Evolutionary conservation across 2,329 filamentous ascomycete species (phyloP), one percentile per base, ranked within the genome.

Genomic region (Sclerotinia glacialis): DNA sequence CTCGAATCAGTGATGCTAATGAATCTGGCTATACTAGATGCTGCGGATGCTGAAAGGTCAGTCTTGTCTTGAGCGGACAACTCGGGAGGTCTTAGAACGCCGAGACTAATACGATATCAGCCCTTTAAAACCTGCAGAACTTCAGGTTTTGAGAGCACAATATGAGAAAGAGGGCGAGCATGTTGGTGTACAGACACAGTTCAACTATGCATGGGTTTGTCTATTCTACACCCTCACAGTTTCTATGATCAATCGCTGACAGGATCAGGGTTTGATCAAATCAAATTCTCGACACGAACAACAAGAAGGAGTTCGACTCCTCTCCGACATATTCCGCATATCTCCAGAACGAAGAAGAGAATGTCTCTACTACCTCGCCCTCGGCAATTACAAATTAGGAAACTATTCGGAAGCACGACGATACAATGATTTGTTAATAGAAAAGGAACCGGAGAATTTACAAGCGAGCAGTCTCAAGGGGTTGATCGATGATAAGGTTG

Each of bases 161-260:
- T 99, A 95, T 78, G 94, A 98, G 78, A 97, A 97, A 78, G 95
- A 99, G 81, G 95, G 94, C 72, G 92, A 96, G 75, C 96, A 96
- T 83, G 94, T 97, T 69, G 93, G 94, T 68, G 86, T 99, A 50
- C 95, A 99, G 80, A 99, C 95, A 69, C 98, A 98, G 78, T 99
- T 99, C 86, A 99, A 99, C 87, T 98, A 94, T 79, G 94, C 95
- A 77, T 99, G 95, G 95, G 93, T 96, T 86, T 67, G 83, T 73
- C 47, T 40, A 58, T 54, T 21, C 53, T 46, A 3, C 23, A 21
- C 34, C 9, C 31, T 42, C 53, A 26, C 28, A 64, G 28, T 28
- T 58, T 12, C 18, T 61, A 11, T 49, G 31, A 14, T 31, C 44
- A 37, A 37, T 37, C 28, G 11, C 62, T 58, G n/a, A 67, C n/a